Percentiles rank a stretch among this genome's conserved stretches.
These are phyloP conservation scores for Chrysanthemum makinoi DNA, from an alignment of 129 eudicot species.

Conservation along the genomic window DNA sequence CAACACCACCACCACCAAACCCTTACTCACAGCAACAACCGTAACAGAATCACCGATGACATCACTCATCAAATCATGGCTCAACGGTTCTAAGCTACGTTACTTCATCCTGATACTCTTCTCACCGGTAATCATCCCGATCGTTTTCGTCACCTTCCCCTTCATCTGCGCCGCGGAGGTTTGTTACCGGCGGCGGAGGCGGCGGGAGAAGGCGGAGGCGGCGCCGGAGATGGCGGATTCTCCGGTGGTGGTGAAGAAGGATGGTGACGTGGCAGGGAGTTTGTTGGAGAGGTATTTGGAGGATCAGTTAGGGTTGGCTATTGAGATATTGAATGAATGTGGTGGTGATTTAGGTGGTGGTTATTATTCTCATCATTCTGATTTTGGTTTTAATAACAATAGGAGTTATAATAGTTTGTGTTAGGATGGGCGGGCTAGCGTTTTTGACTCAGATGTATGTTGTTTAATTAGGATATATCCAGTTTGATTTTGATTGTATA, in stretches of 20 bases:
- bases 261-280: slow-evolving; percentile 22
- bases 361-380: slow-evolving; percentile 23
- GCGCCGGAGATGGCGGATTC: not conserved
- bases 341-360: slow-evolving; percentile 32
- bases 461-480: no score
- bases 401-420: slow-evolving; percentile 1
- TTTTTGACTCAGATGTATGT: not conserved
- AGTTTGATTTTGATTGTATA: no score
- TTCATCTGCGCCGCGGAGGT: slow-evolving; percentile 40
- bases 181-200: slow-evolving; percentile 30
- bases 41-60: slow-evolving; percentile 16
- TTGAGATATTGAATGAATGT: slow-evolving; percentile 40
- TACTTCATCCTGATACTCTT: slow-evolving; percentile 36
- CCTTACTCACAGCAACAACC: no score
- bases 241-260: slow-evolving; percentile 21
- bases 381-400: not conserved
- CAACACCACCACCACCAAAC: no score
- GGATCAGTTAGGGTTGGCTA: slow-evolving; percentile 56
- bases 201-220: not conserved
- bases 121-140: slow-evolving; percentile 53
- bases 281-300: slow-evolving; percentile 58
- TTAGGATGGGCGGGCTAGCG: not conserved
- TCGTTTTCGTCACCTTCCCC: slow-evolving; percentile 37
- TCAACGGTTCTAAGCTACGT: slow-evolving; percentile 34
- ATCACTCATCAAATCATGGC: slow-evolving; percentile 40